A percentile compares a stretch with the other conserved stretches of the same genome.
These are phyloP conservation scores for Verticillium longisporum DNA, from an alignment of 2,329 filamentous ascomycete species.

Conservation along the genomic window DNA sequence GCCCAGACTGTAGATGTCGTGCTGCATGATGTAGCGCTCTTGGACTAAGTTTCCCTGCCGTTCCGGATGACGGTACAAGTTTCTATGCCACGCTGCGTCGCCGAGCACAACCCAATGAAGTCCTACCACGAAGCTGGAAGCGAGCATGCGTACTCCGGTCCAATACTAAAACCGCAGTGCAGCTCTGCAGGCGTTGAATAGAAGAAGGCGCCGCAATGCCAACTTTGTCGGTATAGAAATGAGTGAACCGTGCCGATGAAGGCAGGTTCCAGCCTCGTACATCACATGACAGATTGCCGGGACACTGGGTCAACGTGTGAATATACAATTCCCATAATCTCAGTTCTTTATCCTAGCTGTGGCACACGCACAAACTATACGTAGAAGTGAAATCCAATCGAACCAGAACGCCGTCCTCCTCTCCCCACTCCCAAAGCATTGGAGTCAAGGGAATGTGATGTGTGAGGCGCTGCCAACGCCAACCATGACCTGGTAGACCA, in stretches of 20 bases:
- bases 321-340: not conserved
- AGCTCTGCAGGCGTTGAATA: too few species aligned
- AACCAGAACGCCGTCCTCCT: not conserved
- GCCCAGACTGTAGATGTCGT: conserved; percentile 50
- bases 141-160: too few species aligned
- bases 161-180: too few species aligned
- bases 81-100: conserved; percentile 31
- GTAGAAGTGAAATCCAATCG: not conserved
- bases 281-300: not conserved
- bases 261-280: not conserved
- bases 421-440: not conserved
- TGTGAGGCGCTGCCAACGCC: not conserved
- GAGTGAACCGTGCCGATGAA: not conserved
- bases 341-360: not conserved
- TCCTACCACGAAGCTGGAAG: too few species aligned
- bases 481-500: not conserved
- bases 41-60: conserved; percentile 33
- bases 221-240: too few species aligned
- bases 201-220: too few species aligned
- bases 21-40: conserved; percentile 40
- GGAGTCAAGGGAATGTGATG: not conserved
- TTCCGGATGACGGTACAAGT: conserved; percentile 43
- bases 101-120: conserved; percentile 12
- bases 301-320: not conserved
- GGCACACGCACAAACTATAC: not conserved